Evolutionary conservation across 176 grass and related monocot genomes (phyloP), one percentile per base, ranked within the genome.

Genomic region (Metroxylon sagu): DNA sequence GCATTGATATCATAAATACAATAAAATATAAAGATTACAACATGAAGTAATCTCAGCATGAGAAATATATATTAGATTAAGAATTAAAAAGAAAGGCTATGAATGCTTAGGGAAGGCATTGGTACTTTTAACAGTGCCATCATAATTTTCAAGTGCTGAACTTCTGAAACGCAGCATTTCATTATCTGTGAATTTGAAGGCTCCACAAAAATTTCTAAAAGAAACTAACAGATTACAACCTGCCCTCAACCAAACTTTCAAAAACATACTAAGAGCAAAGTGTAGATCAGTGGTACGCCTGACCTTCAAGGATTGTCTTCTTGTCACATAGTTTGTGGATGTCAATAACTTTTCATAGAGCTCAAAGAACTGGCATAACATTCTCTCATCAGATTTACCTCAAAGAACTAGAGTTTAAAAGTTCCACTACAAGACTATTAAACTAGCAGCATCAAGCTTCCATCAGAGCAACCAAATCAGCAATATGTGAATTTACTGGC

Each of bases 251-350:
- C 61, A 30, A 26, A 15, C 25, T 73, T 54, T 71, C 25, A 52
- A 48, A 21, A 31, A 30, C 35, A 60, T 49, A 50, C 85, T 14
- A 29, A 6, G n/a, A 27, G 39, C 21, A 1, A 65, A 51, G 57
- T 26, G 17, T 15, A 64, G 29, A 57, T 26, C 64, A 64, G 48
- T 25, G 23, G 12, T 60, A 48, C 73, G 57, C 50, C 78, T 73
- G 75, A 91, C 93, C 93, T 97, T 97, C 62, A 91, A 76, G 18
- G 93, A 91, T 67, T 97, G 87, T 57, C 87, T 88, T 85, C 87
- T 85, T 77, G 87, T 91, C 19, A 97, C 83, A 78, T 91, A 97
- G 75, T 97, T 91, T 49, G 88, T 71, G 67, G 92, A 97, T 78
- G 39, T 72, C 62, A 97, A 51, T 59, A 97, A 74, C 73, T 67